Percentiles rank a stretch among this genome's conserved stretches.
phyloP scores from a whole-genome alignment of 257 asterid species.

The Nicotiana obtusifolia region DNA sequence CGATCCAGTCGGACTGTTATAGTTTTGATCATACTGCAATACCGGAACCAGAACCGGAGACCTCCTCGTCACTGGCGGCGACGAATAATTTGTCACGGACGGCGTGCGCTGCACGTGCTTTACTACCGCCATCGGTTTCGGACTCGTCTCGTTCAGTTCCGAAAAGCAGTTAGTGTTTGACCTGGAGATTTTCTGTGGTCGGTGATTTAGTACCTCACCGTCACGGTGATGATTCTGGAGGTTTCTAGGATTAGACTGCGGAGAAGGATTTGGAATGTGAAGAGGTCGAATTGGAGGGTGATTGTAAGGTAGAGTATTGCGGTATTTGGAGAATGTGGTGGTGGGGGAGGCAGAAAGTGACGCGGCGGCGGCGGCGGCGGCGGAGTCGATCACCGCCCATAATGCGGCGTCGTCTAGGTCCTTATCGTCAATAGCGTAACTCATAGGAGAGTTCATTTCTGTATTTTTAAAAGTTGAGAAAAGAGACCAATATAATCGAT shows the following conservation, averaged over 20 bases:
- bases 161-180: slow-evolving; percentile 24
- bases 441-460: slow-evolving; percentile 37
- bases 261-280: slow-evolving; percentile 44
- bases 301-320: slow-evolving; percentile 29
- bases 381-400: slow-evolving; percentile 97
- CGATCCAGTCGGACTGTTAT: slow-evolving; percentile 31
- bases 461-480: background rate
- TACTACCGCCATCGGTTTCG: slow-evolving; percentile 52
- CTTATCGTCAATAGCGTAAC: slow-evolving; percentile 52
- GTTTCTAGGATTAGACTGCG: slow-evolving; percentile 36
- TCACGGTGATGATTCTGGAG: slow-evolving; percentile 26
- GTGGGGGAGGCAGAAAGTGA: slow-evolving; percentile 28
- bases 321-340: slow-evolving; percentile 23
- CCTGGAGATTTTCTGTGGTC: slow-evolving; percentile 49
- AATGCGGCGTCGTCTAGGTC: slow-evolving; percentile 91
- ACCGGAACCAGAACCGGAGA: slow-evolving; percentile 17
- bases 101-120: slow-evolving; percentile 60
- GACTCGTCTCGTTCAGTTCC: slow-evolving; percentile 24
- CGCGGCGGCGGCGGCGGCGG: slow-evolving; percentile 85
- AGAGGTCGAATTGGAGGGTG: slow-evolving; percentile 56
- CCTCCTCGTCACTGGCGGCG: slow-evolving; percentile 30
- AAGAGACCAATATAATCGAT: too few species aligned
- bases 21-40: slow-evolving; percentile 6
- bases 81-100: slow-evolving; percentile 23
- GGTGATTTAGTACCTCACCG: slow-evolving; percentile 56